Base-by-base conservation (phyloP, 441 rosid species). In the Populus hybrid region DNA sequence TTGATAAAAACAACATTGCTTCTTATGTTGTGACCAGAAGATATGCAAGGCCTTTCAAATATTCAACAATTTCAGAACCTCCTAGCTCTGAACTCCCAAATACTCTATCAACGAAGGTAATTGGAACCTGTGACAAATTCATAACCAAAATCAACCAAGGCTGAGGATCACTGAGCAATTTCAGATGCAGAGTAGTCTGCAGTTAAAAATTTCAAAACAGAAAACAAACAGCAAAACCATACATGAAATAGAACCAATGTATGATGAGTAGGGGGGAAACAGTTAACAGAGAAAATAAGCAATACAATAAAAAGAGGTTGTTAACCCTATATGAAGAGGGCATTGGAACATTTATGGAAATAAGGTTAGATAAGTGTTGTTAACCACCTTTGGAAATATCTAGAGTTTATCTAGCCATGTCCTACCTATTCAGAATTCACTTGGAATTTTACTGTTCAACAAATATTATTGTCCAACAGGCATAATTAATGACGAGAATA, bases 1-100 rank as follows among this genome's bases (percentile, higher is more conserved):
- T 18, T 50, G 4, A 18, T 28, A 18, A 32, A 32, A 67, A 21
- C 12, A 40, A 9, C n/a, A 10, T 53, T 80, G 67, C 74, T 70
- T 71, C 34, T 85, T 77, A 94, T 72, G 98, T 93, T 34, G 96
- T 91, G 79, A 94, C 87, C 73, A 96, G 81, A 82, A 96, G 98
- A 85, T 90, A 92, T 6, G 81, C 86, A 30, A 96, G 94, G 71
- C 99, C 99, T 87, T 93, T 94, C 38, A 96, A 86, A 85, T 96
- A 96, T 78, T 94, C 98, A 5, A 96, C 92, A 35, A 96, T 96
- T 84, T 94, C 98, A 3, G 98, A 96, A 83, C 99, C 99, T 76
- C 98, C 98, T 18, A 96, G 98, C 89, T 96, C 94, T 36, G 99
- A 94, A 81, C 90, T 96, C 79, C 98, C 98, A 80, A 86, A 96